phyloP scores from a whole-genome alignment of 768 basidiomycete genomes.

The Tubosaeta sp. region DNA sequence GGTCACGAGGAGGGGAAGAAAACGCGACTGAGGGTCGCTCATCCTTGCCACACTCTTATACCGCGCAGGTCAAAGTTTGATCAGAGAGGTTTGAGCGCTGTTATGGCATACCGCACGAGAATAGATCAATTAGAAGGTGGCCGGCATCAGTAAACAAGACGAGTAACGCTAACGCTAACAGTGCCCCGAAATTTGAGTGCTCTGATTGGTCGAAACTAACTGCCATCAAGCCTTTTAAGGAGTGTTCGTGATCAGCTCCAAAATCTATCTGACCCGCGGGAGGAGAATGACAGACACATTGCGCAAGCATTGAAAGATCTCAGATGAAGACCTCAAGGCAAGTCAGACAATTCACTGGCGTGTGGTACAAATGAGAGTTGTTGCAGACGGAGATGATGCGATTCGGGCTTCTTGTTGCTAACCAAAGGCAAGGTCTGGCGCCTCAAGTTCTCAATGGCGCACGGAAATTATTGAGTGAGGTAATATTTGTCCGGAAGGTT shows the following conservation, averaged over 20 bases:
- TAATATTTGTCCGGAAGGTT: too few relatives aligned
- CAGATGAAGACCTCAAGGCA: conserved; percentile 58
- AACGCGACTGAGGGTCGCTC: neutral
- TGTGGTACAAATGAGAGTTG: neutral
- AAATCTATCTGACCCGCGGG: conserved; percentile 69
- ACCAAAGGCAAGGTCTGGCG: conserved; percentile 38
- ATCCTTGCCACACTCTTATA: neutral
- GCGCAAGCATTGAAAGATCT: conserved; percentile 60
- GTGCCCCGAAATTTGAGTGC: too few relatives aligned
- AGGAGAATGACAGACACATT: conserved; percentile 73
- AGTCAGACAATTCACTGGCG: conserved; percentile 10
- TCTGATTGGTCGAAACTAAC: too few relatives aligned
- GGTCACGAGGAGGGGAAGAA: conserved; percentile 6
- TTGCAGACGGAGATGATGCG: conserved; percentile 62
- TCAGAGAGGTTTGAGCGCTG: neutral
- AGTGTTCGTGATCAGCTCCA: too few relatives aligned
- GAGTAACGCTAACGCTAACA: too few relatives aligned
- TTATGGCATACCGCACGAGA: conserved; percentile 35
- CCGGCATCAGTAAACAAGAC: too few relatives aligned
- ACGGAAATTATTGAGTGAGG: conserved; percentile 49
- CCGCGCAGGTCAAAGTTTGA: neutral
- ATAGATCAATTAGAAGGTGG: too few relatives aligned
- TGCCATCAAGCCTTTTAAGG: too few relatives aligned
- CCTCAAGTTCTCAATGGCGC: conserved; percentile 68
- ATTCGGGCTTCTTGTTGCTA: conserved; percentile 73